Percentiles rank a stretch among this genome's conserved stretches.
Evolutionary conservation across 768 basidiomycete genomes (phyloP).

Genomic region (Termitomyces sp.): DNA sequence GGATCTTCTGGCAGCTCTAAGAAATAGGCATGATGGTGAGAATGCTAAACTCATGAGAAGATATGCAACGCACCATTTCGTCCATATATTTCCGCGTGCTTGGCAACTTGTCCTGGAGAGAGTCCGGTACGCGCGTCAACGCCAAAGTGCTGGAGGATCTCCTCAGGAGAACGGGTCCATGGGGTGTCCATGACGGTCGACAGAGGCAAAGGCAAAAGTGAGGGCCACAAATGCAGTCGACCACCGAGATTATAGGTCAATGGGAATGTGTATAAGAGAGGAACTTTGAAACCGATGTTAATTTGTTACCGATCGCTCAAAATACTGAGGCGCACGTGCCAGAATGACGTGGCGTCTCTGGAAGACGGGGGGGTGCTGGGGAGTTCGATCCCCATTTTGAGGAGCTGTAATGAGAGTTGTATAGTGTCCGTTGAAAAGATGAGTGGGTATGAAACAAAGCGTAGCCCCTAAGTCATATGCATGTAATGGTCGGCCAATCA

Average conservation of each 20-base stretch:
- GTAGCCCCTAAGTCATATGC: too few species aligned
- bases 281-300: neutral
- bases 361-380: neutral
- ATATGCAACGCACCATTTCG: conserved; percentile 63
- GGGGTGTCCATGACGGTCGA: conserved; percentile 57
- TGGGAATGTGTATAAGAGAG: conserved; percentile 1
- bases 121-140: conserved; percentile 67
- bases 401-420: neutral
- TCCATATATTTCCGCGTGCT: conserved; percentile 79
- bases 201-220: conserved; percentile 14
- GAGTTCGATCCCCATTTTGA: neutral
- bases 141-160: conserved; percentile 69
- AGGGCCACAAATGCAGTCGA: conserved; percentile 12
- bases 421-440: neutral
- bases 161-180: conserved; percentile 71
- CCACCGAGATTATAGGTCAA: conserved; percentile 7
- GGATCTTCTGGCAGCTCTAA: conserved; percentile 92
- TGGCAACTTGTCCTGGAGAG: conserved; percentile 58
- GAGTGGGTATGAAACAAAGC: neutral
- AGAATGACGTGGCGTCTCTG: conserved; percentile 37
- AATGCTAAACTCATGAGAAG: neutral
- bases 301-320: conserved; percentile 14
- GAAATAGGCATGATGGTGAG: conserved; percentile 4
- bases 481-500: conserved; percentile 17
- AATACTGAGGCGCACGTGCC: conserved; percentile 30